phyloP scores from a whole-genome alignment of 768 basidiomycete species.

The Boletus vermiculosoides region DNA sequence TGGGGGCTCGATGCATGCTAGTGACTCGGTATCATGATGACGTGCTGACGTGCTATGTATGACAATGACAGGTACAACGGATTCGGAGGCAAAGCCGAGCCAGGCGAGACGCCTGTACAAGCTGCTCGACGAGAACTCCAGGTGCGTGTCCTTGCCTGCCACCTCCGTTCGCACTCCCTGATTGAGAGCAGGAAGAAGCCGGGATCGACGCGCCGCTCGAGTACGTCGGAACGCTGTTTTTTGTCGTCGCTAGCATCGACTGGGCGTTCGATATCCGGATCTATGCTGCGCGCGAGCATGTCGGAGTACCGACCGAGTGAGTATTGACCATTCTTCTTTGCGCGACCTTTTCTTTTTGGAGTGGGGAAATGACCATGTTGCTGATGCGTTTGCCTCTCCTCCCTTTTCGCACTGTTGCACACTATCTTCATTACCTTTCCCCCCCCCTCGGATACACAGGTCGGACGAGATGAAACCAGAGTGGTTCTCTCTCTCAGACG shows the following conservation, averaged over 20 bases:
- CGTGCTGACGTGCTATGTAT: neutral
- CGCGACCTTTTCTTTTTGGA: neutral
- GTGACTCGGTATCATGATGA: neutral
- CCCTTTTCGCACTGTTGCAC: neutral
- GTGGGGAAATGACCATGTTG: neutral
- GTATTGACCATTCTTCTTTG: slow-evolving; percentile 16
- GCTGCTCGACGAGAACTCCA: slow-evolving; percentile 78
- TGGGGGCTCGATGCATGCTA: neutral
- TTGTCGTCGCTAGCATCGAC: slow-evolving; percentile 51
- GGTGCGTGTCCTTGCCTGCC: slow-evolving; percentile 32
- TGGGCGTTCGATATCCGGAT: slow-evolving; percentile 72
- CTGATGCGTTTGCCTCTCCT: neutral
- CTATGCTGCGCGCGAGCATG: slow-evolving; percentile 61
- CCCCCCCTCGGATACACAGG: slow-evolving; percentile 37
- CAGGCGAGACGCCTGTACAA: slow-evolving; percentile 61
- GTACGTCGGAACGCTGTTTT: slow-evolving; percentile 65
- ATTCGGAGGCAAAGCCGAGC: slow-evolving; percentile 86
- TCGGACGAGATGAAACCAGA: slow-evolving; percentile 86
- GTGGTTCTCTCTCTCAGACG: slow-evolving; percentile 58
- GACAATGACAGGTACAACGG: slow-evolving; percentile 67
- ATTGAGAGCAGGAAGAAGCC: slow-evolving; percentile 68
- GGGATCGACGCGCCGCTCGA: slow-evolving; percentile 66
- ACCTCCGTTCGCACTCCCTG: neutral
- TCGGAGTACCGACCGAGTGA: slow-evolving; percentile 66
- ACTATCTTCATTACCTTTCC: neutral